phyloP scores from a whole-genome alignment of 331 rosid species.

The Malus hybrid region DNA sequence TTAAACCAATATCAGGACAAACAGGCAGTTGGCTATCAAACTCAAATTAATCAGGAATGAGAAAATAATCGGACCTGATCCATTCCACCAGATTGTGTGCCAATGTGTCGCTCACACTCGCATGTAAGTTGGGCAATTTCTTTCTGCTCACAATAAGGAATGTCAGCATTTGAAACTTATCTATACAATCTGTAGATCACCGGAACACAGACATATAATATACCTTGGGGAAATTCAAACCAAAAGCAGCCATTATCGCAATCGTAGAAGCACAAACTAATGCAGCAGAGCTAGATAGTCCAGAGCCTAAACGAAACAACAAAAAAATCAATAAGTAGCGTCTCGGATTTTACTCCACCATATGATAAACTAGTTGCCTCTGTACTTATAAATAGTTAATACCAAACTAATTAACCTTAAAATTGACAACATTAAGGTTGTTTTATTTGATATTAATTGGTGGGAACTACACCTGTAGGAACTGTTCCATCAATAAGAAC shows the following conservation, averaged over 20 bases:
- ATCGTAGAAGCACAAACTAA: slow-evolving; percentile 95
- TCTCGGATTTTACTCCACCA: background rate
- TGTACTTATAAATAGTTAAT: background rate
- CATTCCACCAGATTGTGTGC: slow-evolving; percentile 98
- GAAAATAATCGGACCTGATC: slow-evolving; percentile 62
- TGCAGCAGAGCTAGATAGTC: slow-evolving; percentile 94
- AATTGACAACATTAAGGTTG: background rate
- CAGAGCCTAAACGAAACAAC: slow-evolving; percentile 56
- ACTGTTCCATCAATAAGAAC: slow-evolving; percentile 86
- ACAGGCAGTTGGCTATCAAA: background rate
- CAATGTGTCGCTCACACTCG: slow-evolving; percentile 85
- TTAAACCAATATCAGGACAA: slow-evolving; percentile 11
- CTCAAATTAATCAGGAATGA: background rate
- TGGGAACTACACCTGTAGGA: slow-evolving; percentile 63
- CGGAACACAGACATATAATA: background rate
- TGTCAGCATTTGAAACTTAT: background rate
- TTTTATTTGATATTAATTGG: background rate
- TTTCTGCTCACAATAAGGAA: slow-evolving; percentile 51
- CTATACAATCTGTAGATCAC: background rate
- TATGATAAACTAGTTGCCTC: background rate
- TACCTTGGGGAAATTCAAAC: slow-evolving; percentile 77
- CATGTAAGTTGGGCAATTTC: slow-evolving; percentile 91
- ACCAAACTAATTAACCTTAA: background rate
- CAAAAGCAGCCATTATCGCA: slow-evolving; percentile 91
- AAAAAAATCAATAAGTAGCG: background rate